Evolutionary conservation across 179 eudicot species (phyloP).

Genomic region (Gypsophila paniculata): DNA sequence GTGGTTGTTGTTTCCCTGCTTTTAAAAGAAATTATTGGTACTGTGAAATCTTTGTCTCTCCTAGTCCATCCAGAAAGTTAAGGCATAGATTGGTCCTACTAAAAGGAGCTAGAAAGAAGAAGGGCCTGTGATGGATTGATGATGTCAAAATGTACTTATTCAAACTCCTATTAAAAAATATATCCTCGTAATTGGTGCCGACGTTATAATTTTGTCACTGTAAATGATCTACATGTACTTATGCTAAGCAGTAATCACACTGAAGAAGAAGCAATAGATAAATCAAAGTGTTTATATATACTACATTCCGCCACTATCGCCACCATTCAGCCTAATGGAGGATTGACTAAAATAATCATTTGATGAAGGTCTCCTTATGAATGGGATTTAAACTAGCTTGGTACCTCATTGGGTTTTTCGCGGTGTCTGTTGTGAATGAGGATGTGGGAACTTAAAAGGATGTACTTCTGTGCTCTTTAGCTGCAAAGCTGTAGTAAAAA

Average conservation of each 20-base stretch:
- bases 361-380: not conserved
- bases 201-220: not conserved
- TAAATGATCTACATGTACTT: not conserved
- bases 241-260: not conserved
- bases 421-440: no score
- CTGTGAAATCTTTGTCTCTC: constrained; percentile 6
- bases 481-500: not conserved
- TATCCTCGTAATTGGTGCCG: not conserved
- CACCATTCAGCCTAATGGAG: not conserved
- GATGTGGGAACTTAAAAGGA: not conserved
- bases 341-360: not conserved
- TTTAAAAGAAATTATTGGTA: not conserved
- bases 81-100: not conserved
- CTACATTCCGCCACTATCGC: no score
- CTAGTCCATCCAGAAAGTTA: constrained; percentile 1
- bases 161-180: not conserved
- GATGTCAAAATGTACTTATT: not conserved
- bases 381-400: constrained; percentile 4
- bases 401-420: no score
- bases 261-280: not conserved
- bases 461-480: not conserved
- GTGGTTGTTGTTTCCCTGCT: not conserved
- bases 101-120: not conserved
- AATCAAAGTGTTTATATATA: not conserved
- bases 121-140: not conserved